A percentile compares a stretch with the other conserved stretches of the same genome.
phyloP scores from a whole-genome alignment of 169 alveolate species.

The Plasmodium coatneyi region DNA sequence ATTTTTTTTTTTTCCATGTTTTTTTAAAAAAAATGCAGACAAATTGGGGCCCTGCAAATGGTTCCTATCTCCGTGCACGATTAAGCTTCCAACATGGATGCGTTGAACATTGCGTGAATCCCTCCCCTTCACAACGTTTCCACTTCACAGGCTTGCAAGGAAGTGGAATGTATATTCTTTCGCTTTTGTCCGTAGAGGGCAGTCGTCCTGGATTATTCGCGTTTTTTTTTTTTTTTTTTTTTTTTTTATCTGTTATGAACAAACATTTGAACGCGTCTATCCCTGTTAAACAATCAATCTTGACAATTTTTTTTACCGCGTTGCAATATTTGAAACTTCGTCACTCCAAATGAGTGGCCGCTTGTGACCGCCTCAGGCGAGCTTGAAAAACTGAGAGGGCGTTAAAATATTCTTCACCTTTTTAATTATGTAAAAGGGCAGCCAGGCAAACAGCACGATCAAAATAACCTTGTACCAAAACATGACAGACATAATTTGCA shows the following conservation, averaged over 20 bases:
- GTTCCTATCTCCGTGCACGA: background rate
- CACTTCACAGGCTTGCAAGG: constrained; percentile 48
- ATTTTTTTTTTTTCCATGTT: background rate
- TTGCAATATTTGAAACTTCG: background rate
- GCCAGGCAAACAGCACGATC: constrained; percentile 93
- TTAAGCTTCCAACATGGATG: background rate
- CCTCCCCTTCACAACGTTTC: background rate
- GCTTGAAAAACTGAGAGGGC: constrained; percentile 91
- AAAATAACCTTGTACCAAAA: constrained; percentile 92
- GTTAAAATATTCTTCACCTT: constrained; percentile 85
- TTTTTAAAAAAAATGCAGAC: background rate
- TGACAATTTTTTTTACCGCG: background rate
- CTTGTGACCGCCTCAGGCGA: constrained; percentile 24
- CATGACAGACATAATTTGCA: constrained; percentile 87
- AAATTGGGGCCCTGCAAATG: background rate
- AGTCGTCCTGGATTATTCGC: background rate
- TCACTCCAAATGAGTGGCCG: background rate
- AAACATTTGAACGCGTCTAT: background rate
- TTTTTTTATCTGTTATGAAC: background rate
- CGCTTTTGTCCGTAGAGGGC: background rate
- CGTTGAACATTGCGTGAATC: background rate
- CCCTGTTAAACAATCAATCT: background rate
- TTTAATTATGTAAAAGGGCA: constrained; percentile 91
- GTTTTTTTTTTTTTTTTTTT: too few relatives aligned
- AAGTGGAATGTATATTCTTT: constrained; percentile 13